Evolutionary conservation across 2,329 filamentous ascomycete genomes (phyloP), one percentile per base, ranked within the genome.

Genomic region (Aspergillus floridensis): DNA sequence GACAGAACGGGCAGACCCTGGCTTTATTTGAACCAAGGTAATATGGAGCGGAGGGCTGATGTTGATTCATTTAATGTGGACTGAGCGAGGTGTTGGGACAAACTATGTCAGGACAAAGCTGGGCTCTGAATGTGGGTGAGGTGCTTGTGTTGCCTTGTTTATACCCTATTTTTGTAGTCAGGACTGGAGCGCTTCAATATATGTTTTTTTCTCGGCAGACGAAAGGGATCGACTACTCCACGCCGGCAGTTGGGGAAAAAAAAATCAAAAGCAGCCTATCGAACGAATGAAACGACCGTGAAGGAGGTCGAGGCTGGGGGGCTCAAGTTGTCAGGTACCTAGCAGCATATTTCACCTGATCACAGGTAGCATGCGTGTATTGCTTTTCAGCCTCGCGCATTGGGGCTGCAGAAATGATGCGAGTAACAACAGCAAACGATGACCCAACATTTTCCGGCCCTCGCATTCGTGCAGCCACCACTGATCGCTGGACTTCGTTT

Each of bases 341-440:
- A 19, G 3, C 14, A 5, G 16, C 16, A 19, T 51, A 49, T 19
- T 22, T 47, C 53, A 48, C 53, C 29, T 48, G 41, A 55, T 55
- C 53, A 22, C 38, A 31, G 26, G 24, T 44, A 44, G 53, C 48
- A 54, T 58, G 31, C 49, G 52, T 51, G 52, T 29, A 29, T 49
- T 58, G 44, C 51, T 59, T 58, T 56, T 63, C 58, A 63, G 60
- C 60, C 60, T 60, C 62, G 53, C 59, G 56, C 60, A 53, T 62
- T 22, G 53, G 29, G 60, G 56, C 61, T 64, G 60, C 60, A 63
- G 60, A 58, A 62, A 4, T 46, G 31, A 46, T 32, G 58, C 50
- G 46, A 51, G 35, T 26, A 51, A 51, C 41, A 51, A 51, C 41
- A 51, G 24, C 49, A 31, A 29, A 41, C 38, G 53, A 31, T 56